These are phyloP conservation scores for Termitomyces sp. DNA, from an alignment of 768 basidiomycete species.

Conservation along the genomic window DNA sequence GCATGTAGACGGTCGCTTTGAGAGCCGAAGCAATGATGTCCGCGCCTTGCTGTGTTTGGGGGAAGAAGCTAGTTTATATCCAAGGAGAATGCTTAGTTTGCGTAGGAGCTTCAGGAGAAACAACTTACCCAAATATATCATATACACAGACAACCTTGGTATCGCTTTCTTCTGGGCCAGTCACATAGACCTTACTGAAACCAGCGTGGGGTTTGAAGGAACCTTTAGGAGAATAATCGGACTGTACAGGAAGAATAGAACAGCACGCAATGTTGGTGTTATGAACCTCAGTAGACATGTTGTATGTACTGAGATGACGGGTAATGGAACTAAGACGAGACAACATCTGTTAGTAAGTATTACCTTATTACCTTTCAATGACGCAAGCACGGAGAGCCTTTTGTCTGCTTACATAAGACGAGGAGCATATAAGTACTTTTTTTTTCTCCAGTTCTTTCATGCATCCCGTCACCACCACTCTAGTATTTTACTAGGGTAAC, in stretches of 20 bases:
- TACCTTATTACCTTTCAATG: neutral
- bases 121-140: slow-evolving; percentile 54
- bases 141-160: slow-evolving; percentile 52
- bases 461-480: slow-evolving; percentile 28
- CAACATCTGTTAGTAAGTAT: slow-evolving; percentile 15
- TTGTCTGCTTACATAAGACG: slow-evolving; percentile 3
- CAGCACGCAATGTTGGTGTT: slow-evolving; percentile 45
- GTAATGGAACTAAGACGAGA: slow-evolving; percentile 31
- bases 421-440: slow-evolving; percentile 5
- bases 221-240: slow-evolving; percentile 49
- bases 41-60: slow-evolving; percentile 60
- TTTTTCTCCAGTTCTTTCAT: slow-evolving; percentile 7
- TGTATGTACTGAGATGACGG: slow-evolving; percentile 29
- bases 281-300: slow-evolving; percentile 30
- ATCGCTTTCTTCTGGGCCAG: slow-evolving; percentile 41
- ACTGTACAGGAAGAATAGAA: slow-evolving; percentile 48
- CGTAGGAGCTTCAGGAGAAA: neutral
- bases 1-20: slow-evolving; percentile 55
- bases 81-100: neutral
- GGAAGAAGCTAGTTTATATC: slow-evolving; percentile 41
- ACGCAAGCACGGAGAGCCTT: neutral
- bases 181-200: slow-evolving; percentile 47
- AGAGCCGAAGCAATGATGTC: slow-evolving; percentile 53
- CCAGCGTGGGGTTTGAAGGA: slow-evolving; percentile 37
- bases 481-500: slow-evolving; percentile 40